Percentiles rank a stretch among this genome's conserved stretches.
These are phyloP conservation scores for Sugiyamaella chiloensis DNA, from an alignment of 805 yeast genomes.

Conservation along the genomic window DNA sequence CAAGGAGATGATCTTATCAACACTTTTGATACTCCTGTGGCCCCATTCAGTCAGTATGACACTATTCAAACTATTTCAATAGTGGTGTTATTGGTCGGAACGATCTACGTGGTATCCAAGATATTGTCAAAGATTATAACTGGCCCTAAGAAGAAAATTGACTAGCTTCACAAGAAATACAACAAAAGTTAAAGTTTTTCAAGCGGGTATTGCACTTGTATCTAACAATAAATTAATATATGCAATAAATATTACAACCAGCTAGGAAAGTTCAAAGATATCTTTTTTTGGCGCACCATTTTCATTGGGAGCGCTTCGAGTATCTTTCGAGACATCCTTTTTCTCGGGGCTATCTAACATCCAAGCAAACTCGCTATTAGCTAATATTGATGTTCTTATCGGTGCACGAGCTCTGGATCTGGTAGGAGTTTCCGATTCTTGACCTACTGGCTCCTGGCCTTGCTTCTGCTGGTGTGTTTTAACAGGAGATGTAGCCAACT, in stretches of 20 bases:
- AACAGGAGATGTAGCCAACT: background rate
- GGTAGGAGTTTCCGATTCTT: background rate
- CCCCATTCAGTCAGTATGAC: slow-evolving; percentile 33
- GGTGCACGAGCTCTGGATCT: slow-evolving; percentile 13
- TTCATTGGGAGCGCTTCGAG: background rate
- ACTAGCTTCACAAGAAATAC: no score
- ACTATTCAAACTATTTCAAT: slow-evolving; percentile 39
- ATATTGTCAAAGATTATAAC: slow-evolving; percentile 1
- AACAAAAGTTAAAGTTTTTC: no score
- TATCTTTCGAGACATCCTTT: background rate
- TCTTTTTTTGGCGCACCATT: background rate
- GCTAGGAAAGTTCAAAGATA: slow-evolving; percentile 9
- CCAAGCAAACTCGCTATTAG: slow-evolving; percentile 30
- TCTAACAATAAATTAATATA: no score
- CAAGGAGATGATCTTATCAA: slow-evolving; percentile 20
- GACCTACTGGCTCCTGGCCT: background rate
- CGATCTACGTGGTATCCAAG: slow-evolving; percentile 33
- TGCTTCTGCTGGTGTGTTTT: no score
- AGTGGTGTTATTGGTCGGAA: slow-evolving; percentile 35
- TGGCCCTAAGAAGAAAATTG: slow-evolving; percentile 6
- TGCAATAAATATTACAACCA: no score
- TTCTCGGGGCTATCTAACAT: slow-evolving; percentile 23
- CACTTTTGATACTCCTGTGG: slow-evolving; percentile 43
- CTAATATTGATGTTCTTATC: slow-evolving; percentile 20
- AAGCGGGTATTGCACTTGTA: no score